These are phyloP conservation scores for Diaporthe sp. DNA, from an alignment of 2,329 filamentous ascomycete species.

Conservation along the genomic window DNA sequence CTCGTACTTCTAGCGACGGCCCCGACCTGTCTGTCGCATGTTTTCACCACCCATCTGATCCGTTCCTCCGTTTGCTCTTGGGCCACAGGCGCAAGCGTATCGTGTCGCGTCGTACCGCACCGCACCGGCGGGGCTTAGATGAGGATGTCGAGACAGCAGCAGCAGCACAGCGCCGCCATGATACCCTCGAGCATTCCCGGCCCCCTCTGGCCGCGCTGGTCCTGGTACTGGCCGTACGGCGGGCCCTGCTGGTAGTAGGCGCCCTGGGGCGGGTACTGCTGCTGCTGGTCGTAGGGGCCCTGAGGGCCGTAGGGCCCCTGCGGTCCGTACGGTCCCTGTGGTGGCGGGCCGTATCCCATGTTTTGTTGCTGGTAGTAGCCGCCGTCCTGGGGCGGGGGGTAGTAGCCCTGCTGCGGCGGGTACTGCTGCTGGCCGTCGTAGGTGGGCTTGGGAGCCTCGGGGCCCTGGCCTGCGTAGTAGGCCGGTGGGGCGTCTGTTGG, in stretches of 20 bases:
- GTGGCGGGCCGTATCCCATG: conserved; percentile 26
- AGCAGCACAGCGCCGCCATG: conserved; percentile 40
- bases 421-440: conserved; percentile 30
- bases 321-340: conserved; percentile 31
- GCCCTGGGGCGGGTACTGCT: conserved; percentile 20
- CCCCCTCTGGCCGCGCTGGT: conserved; percentile 36
- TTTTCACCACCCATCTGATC: neutral
- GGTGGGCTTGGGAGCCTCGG: conserved; percentile 38
- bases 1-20: neutral
- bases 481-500: conserved; percentile 38
- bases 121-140: neutral
- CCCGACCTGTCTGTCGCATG: too few species aligned
- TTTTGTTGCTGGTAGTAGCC: conserved; percentile 34
- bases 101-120: neutral
- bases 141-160: conserved; percentile 42
- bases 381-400: neutral
- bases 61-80: neutral
- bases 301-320: conserved; percentile 15
- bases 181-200: conserved; percentile 35
- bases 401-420: conserved; percentile 19
- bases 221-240: conserved; percentile 32
- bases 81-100: neutral
- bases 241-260: conserved; percentile 38
- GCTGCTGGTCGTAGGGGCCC: conserved; percentile 26
- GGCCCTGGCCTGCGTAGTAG: conserved; percentile 36